A percentile compares a stretch with the other conserved stretches of the same genome.
Conservation (phyloP, 164 flowering plant genomes). For the Berberis thunbergii region DNA sequence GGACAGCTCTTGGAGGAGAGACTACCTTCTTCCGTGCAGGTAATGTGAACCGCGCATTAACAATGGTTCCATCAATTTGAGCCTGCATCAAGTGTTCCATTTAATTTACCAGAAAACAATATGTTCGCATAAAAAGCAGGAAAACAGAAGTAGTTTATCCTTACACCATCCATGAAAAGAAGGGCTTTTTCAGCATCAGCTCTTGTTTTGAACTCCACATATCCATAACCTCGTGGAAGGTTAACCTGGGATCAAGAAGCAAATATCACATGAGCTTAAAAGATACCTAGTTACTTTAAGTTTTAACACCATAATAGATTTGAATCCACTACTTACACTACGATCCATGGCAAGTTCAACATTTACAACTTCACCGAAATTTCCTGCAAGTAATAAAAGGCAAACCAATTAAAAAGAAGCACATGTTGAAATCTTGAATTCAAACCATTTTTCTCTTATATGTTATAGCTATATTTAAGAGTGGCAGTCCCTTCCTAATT, state of each 20-base stretch:
- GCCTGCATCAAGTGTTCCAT: constrained; percentile 37
- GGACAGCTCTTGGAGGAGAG: too few species aligned
- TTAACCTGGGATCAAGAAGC: constrained; percentile 50
- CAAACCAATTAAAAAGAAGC: too few species aligned
- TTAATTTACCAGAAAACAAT: not conserved
- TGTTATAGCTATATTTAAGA: too few species aligned
- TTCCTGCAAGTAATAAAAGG: constrained; percentile 37
- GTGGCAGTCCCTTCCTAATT: too few species aligned
- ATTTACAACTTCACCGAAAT: constrained; percentile 80
- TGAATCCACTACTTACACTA: constrained; percentile 36
- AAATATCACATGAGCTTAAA: not conserved
- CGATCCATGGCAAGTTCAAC: constrained; percentile 82
- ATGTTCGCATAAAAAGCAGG: not conserved
- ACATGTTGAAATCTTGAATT: too few species aligned
- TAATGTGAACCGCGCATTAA: too few species aligned
- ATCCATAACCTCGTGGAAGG: constrained; percentile 85
- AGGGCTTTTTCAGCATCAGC: constrained; percentile 92
- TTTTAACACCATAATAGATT: not conserved
- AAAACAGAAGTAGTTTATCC: constrained; percentile 2
- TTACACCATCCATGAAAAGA: constrained; percentile 90
- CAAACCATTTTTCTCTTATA: too few species aligned
- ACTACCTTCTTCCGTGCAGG: too few species aligned
- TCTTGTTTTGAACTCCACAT: constrained; percentile 84
- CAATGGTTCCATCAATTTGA: constrained; percentile 81
- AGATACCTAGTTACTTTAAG: not conserved